phyloP scores from a whole-genome alignment of 352 stramenopile genomes.

The Phytophthora pluvialis region DNA sequence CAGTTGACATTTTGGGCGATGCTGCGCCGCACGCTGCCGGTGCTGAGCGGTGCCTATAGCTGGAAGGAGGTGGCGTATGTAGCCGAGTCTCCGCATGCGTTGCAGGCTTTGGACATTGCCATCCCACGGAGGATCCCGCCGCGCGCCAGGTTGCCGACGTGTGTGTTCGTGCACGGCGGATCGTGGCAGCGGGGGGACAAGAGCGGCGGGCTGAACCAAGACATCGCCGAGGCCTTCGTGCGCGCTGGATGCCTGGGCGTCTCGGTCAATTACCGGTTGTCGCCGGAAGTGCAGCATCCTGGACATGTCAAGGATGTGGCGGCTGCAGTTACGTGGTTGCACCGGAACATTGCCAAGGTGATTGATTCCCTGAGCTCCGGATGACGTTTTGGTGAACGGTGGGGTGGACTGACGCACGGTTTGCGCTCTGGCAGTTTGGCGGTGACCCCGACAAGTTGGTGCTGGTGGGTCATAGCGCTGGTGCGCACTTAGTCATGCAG shows the following conservation, averaged over 20 bases:
- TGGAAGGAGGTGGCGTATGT: constrained; percentile 83
- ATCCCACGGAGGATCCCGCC: constrained; percentile 44
- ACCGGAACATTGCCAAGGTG: constrained; percentile 75
- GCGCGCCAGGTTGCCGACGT: constrained; percentile 55
- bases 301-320: constrained; percentile 73
- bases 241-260: constrained; percentile 61
- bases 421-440: constrained; percentile 56
- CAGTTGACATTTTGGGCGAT: constrained; percentile 14
- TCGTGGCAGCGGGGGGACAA: constrained; percentile 89
- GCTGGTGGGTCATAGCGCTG: constrained; percentile 77
- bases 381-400: not conserved
- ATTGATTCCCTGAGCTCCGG: not conserved
- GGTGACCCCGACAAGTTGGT: constrained; percentile 68
- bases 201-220: constrained; percentile 59
- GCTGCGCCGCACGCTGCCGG: constrained; percentile 39
- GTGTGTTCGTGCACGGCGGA: constrained; percentile 85
- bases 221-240: constrained; percentile 70
- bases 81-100: constrained; percentile 36
- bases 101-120: constrained; percentile 75
- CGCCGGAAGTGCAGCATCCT: constrained; percentile 76
- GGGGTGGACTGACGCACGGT: constrained; percentile 7
- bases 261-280: constrained; percentile 84
- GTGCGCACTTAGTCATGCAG: constrained; percentile 82
- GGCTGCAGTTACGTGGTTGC: constrained; percentile 64
- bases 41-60: constrained; percentile 37